Conservation (phyloP, 2,329 filamentous ascomycete genomes). For the Fusarium papillatum region DNA sequence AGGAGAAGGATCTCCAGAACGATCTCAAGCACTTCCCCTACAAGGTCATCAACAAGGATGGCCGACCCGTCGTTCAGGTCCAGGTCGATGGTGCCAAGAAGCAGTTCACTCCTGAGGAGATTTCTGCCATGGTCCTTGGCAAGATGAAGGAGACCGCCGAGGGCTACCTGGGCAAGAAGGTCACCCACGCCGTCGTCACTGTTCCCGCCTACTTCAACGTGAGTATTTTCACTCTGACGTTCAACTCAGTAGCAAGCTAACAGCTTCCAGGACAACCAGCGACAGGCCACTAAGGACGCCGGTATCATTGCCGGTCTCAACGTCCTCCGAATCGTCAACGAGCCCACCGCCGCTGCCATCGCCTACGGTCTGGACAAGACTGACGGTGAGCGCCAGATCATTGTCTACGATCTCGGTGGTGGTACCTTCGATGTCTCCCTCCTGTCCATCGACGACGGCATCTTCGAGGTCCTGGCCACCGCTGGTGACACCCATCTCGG, state of each 20-base stretch:
- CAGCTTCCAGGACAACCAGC: slow-evolving; percentile 79
- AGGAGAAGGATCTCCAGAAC: slow-evolving; percentile 88
- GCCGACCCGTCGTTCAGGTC: slow-evolving; percentile 89
- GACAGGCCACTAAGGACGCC: slow-evolving; percentile 97
- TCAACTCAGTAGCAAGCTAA: slow-evolving; percentile 32
- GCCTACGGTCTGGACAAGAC: slow-evolving; percentile 95
- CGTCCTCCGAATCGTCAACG: slow-evolving; percentile 96
- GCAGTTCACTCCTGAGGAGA: slow-evolving; percentile 84
- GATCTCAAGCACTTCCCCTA: slow-evolving; percentile 99
- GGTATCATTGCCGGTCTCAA: slow-evolving; percentile 93
- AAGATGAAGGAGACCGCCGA: slow-evolving; percentile 91
- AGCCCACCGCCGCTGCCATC: slow-evolving; percentile 95
- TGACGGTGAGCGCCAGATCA: slow-evolving; percentile 86
- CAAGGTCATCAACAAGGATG: slow-evolving; percentile 90
- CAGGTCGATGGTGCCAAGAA: slow-evolving; percentile 75
- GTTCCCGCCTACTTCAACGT: slow-evolving; percentile 97
- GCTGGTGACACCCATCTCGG: slow-evolving; percentile 97
- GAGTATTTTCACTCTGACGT: slow-evolving; percentile 32
- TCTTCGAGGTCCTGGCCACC: slow-evolving; percentile 95
- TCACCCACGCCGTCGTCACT: slow-evolving; percentile 91
- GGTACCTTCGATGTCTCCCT: slow-evolving; percentile 96
- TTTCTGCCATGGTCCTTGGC: slow-evolving; percentile 84
- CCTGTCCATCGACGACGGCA: slow-evolving; percentile 90
- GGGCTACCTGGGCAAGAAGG: slow-evolving; percentile 84
- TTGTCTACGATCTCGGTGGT: slow-evolving; percentile 95